These are phyloP conservation scores for Cephalotrichum gorgonifer DNA, from an alignment of 2,329 filamentous ascomycete genomes.

Conservation along the genomic window DNA sequence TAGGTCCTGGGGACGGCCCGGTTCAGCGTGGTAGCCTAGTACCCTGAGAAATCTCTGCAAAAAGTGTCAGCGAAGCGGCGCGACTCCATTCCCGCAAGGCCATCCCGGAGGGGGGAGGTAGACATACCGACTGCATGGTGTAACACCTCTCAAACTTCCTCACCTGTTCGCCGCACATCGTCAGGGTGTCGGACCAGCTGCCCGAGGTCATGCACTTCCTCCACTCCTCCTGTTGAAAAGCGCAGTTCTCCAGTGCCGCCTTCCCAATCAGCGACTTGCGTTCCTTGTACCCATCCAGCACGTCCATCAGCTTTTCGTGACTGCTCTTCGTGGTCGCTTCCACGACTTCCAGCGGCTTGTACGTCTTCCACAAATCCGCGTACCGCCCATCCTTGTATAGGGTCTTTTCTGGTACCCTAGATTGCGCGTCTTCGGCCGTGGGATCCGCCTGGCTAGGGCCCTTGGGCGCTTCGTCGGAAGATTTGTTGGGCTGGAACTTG, in stretches of 20 bases:
- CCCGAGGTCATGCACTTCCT: constrained; percentile 73
- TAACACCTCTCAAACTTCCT: constrained; percentile 77
- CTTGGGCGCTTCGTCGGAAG: constrained; percentile 12
- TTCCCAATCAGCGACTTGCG: constrained; percentile 67
- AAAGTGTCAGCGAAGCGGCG: not conserved
- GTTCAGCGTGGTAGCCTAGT: constrained; percentile 69
- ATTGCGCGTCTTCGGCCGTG: constrained; percentile 9
- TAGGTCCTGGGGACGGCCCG: constrained; percentile 52
- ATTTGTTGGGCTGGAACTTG: constrained; percentile 42
- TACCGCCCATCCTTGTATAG: constrained; percentile 52
- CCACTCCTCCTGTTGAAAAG: constrained; percentile 74
- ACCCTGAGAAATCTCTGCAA: constrained; percentile 75
- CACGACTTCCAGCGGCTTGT: constrained; percentile 61
- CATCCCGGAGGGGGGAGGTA: not conserved
- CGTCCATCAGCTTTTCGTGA: constrained; percentile 68
- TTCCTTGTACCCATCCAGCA: constrained; percentile 77
- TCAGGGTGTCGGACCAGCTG: constrained; percentile 55
- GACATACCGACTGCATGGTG: constrained; percentile 66
- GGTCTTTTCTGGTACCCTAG: constrained; percentile 35
- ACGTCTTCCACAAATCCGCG: constrained; percentile 88
- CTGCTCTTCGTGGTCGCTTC: constrained; percentile 62
- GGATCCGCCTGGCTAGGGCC: constrained; percentile 6
- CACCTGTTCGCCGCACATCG: constrained; percentile 73
- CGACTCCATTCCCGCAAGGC: not conserved
- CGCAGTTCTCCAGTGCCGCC: constrained; percentile 88